Evolutionary conservation across 2,329 filamentous ascomycete species (phyloP), one percentile per base, ranked within the genome.

Genomic region (Phialophora chinensis): DNA sequence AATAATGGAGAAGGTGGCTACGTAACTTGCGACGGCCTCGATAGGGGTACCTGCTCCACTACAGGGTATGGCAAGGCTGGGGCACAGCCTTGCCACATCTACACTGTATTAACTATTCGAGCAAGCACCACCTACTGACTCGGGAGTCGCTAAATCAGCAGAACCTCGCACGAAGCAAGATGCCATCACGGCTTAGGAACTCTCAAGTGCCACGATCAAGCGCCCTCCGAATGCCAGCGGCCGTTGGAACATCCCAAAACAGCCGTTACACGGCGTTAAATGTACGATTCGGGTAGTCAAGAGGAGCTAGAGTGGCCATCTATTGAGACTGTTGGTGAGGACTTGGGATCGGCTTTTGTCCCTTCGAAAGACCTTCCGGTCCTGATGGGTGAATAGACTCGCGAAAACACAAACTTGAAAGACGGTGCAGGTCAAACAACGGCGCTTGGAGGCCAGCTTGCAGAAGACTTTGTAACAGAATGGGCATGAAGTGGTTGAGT

Each of bases 81-180:
- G 42, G 5, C 7, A 12, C 42, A 60, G 57, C 57, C 57, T 60
- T 60, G 25, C 20, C 27, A 60, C n/a, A 42, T 27, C 50, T 60
- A 25, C 17, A 44, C 11, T 8, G 38, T 2, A 5, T 1, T 8
- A 20, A 44, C 38, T 44, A 7, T 8, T 20, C 38, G 38, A 44
- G 47, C 27, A 20, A 20, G 17, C 17, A n/a, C 6, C 38, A 44
- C 4, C 6, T 44, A 44, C 12, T 6, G 20, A 44, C 14, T 44
- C 17, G 14, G 14, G 14, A 20, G 38, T 8, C 4, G 38, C 6
- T 3, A 44, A 25, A 25, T 44, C 8, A 3, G 6, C 38, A 17
- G 38, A n/a, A 8, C 6, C 14, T n/a, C 38, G n/a, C 6, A 44
- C 17, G 2, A 7, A n/a, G 5, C 6, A 44, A 20, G 38, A 20